Base-by-base conservation (phyloP, 345 rosid genomes). In the Ailanthus altissimus region DNA sequence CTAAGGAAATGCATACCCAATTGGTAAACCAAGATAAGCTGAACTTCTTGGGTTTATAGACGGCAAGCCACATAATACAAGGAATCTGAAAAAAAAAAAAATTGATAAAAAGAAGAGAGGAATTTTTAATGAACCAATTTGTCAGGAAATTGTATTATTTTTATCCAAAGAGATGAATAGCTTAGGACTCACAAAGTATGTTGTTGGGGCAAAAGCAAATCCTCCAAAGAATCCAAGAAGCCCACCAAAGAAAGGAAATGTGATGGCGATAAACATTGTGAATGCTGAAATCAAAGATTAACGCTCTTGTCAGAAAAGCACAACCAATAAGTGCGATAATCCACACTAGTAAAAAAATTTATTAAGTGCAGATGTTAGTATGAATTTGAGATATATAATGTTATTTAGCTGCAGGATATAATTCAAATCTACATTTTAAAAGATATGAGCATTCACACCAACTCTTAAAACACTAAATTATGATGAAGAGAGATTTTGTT, bases 151-250 rank as follows among this genome's bases (percentile, higher is more conserved):
- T 10, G 16, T 14, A 5, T 1, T 47, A 8, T 10, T 32, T 5
- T 28, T 18, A 13, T 26, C 38, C 6, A 53, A 0, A 13, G 50
- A 59, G 25, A 20, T 49, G 0, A n/a, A 8, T 6, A 26, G 25
- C 57, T 53, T 62, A 38, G n/a, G 61, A 59, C 94, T 88, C 81
- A 93, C 94, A 51, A 91, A 91, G 74, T 88, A 91, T 40, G 98
- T 88, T 13, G 98, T 93, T 8, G 97, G 94, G 18, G 98, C 92
- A 79, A 91, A 93, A 72, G 92, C 97, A 67, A 92, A 91, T 82
- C 97, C 97, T 63, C 97, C 97, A 21, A 93, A 91, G 86, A 91
- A 92, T 54, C 92, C 93, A 51, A 93, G 91, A 76, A 91, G 89
- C 2, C 90, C 94, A 21, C 91, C 93, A 26, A 91, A 93, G 90